Conservation (phyloP, 2,329 filamentous ascomycete genomes). For the Elsinoe arachidis region DNA sequence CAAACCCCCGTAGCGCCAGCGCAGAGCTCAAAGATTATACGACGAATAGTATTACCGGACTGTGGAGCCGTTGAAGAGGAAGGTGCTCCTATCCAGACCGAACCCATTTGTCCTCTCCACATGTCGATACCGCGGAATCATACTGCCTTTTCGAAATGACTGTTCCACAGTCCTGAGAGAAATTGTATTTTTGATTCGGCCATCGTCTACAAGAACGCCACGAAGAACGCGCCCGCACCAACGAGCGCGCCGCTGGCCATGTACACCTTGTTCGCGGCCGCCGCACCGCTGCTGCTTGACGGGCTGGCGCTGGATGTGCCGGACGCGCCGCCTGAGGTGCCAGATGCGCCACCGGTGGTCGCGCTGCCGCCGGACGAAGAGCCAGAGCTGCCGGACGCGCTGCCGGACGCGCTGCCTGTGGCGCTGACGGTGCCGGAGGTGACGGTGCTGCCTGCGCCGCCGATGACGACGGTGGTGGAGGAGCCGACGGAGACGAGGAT, state of each 20-base stretch:
- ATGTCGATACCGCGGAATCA: neutral
- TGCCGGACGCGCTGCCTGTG: neutral
- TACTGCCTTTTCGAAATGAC: neutral
- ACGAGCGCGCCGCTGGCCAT: constrained; percentile 27
- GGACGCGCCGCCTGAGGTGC: constrained; percentile 19
- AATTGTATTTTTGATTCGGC: neutral
- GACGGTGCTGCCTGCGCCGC: constrained; percentile 19
- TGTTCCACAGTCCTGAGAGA: neutral
- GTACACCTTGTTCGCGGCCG: constrained; percentile 24
- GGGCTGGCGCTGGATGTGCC: constrained; percentile 20
- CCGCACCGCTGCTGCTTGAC: constrained; percentile 17
- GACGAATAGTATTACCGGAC: constrained; percentile 11
- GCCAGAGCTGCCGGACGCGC: constrained; percentile 11
- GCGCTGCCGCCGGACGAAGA: constrained; percentile 19
- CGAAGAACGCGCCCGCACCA: constrained; percentile 30
- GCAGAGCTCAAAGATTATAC: neutral
- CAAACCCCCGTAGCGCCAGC: constrained; percentile 6
- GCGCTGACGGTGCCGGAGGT: constrained; percentile 15
- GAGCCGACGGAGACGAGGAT: constrained; percentile 27
- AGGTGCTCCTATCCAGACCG: neutral
- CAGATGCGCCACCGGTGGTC: neutral
- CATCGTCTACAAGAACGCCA: constrained; percentile 28
- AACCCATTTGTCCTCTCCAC: neutral
- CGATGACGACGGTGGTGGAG: constrained; percentile 25
- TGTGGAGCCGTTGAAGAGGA: neutral